Evolutionary conservation across 345 rosid genomes (phyloP).

Genomic region (Capsella bursapastoris): DNA sequence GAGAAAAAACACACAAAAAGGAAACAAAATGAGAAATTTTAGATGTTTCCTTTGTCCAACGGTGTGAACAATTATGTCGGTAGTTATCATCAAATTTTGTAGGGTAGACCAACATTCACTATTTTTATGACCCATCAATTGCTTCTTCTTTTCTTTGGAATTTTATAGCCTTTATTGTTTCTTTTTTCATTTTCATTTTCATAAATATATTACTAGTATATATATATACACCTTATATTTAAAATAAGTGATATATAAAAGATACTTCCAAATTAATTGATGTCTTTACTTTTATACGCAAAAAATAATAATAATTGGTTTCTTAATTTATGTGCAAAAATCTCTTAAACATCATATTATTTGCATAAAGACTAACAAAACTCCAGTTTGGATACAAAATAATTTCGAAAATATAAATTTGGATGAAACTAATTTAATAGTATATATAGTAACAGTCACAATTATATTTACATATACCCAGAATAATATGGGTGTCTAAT

Average conservation of each 20-base stretch:
- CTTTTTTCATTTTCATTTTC: neutral
- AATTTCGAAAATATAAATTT: no score
- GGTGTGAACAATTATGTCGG: constrained; percentile 44
- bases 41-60: constrained; percentile 34
- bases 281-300: no score
- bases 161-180: neutral
- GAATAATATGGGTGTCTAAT: constrained; percentile 11
- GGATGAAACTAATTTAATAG: no score
- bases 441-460: no score
- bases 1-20: constrained; percentile 10
- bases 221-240: neutral
- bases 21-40: constrained; percentile 12
- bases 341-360: no score
- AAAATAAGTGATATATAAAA: no score
- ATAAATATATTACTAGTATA: neutral
- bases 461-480: neutral
- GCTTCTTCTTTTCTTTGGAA: neutral
- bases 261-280: no score
- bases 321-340: no score
- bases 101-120: constrained; percentile 39
- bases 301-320: no score
- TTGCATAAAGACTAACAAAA: no score
- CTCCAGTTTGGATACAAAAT: no score
- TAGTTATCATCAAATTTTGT: constrained; percentile 34
- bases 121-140: constrained; percentile 29